Evolutionary conservation across 305 asterid genomes (phyloP).

Genomic region (Fraxinus sp.): DNA sequence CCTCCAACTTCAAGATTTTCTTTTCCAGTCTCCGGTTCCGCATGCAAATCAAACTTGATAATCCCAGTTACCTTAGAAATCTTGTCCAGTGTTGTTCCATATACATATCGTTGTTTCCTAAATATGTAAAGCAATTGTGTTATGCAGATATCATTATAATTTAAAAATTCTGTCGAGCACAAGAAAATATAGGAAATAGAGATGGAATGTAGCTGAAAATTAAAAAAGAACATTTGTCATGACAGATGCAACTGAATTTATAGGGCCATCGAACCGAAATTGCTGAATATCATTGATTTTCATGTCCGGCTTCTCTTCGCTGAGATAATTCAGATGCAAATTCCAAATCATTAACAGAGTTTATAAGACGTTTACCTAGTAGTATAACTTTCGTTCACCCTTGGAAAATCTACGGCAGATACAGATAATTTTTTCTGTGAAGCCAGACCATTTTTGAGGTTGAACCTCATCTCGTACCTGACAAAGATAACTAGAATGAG

Average conservation of each 20-base stretch:
- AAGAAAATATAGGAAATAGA: neutral
- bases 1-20: conserved; percentile 89
- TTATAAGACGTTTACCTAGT: conserved; percentile 56
- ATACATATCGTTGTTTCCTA: conserved; percentile 90
- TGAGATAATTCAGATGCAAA: neutral
- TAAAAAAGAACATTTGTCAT: neutral
- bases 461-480: conserved; percentile 97
- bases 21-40: conserved; percentile 70
- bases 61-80: conserved; percentile 86
- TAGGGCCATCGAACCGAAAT: neutral
- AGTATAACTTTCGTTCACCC: conserved; percentile 88
- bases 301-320: neutral
- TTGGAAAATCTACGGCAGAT: conserved; percentile 83
- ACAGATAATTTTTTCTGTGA: conserved; percentile 77
- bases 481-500: conserved; percentile 19
- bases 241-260: neutral
- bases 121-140: conserved; percentile 14
- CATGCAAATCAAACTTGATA: conserved; percentile 84
- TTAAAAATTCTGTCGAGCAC: neutral
- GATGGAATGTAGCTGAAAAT: neutral
- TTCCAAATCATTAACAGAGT: neutral
- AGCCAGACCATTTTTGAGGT: conserved; percentile 81
- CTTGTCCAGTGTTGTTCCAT: conserved; percentile 74
- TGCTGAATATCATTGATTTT: neutral
- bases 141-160: neutral